Evolutionary conservation across 2,329 filamentous ascomycete genomes (phyloP), one percentile per base, ranked within the genome.

Genomic region (Metarhizium robertsii): DNA sequence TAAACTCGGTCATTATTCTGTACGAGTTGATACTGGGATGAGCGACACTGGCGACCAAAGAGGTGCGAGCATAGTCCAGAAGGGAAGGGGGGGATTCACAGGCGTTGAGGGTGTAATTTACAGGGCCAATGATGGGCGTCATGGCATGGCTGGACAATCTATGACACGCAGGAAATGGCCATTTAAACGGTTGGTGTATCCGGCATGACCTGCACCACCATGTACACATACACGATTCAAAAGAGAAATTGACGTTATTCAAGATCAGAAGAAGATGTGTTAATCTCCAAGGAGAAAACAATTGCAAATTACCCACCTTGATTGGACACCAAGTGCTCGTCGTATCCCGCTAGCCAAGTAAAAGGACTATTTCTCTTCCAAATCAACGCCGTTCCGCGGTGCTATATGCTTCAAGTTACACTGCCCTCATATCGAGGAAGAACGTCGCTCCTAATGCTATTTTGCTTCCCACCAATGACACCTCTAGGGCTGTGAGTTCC

Each of bases 1-100:
- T 92, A 65, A 95, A 95, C 71, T 84, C 85, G 6, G 70, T 92
- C 61, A 86, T 95, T 61, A 94, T 95, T 67, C 69, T 90, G 57
- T 95, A 92, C 73, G 87, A 91, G 73, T 75, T 94, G 45, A 78
- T 91, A 50, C 75, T 92, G 32, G 88, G 88, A 56, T 92, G 75
- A 79, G 6, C 14, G 32, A 50, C 5, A 20, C 14, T 2, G 18
- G 7, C 10, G 10, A 43, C 11, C 3, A 43, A 43, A 14, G 14
- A 14, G 13, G 40, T 6, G 10, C 42, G 8, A 45, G 1, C n/a
- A 18, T 3, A 1, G 7, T 18, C 7, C n/a, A 16, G 6, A 8
- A 6, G 6, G 42, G 6, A 14, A 3, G n/a, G 6, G n/a, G 42
- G n/a, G 8, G 20, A 45, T 25, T 25, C 25, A 25, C 25, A 6